Percentiles rank a stretch among this genome's conserved stretches.
These are phyloP conservation scores for Nannochloropsis gaditana DNA, from an alignment of 108 stramenopile species.

Conservation along the genomic window DNA sequence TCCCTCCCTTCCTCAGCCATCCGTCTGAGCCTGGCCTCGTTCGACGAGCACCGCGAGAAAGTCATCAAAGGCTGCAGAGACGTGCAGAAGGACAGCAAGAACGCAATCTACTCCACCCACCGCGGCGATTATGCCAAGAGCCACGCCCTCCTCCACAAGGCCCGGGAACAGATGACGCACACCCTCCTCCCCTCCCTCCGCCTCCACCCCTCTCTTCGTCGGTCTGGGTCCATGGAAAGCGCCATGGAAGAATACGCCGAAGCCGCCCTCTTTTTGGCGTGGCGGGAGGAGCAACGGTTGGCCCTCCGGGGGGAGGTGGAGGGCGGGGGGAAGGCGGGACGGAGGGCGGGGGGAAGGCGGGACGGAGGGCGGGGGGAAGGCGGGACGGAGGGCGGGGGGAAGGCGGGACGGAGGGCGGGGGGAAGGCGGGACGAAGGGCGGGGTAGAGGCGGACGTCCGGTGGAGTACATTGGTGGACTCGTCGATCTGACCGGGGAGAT, in stretches of 20 bases:
- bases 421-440: not conserved
- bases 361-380: too few relatives aligned
- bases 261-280: slow-evolving; percentile 75
- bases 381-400: not conserved
- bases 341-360: too few relatives aligned
- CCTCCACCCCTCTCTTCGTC: not conserved
- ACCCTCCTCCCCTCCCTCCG: not conserved
- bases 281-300: slow-evolving; percentile 64
- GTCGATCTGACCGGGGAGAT: slow-evolving; percentile 92
- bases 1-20: slow-evolving; percentile 47
- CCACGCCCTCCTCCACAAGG: not conserved
- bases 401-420: too few relatives aligned
- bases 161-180: not conserved
- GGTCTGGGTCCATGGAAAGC: not conserved
- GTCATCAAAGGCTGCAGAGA: slow-evolving; percentile 81
- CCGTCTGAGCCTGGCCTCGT: slow-evolving; percentile 64
- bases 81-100: slow-evolving; percentile 83
- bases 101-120: slow-evolving; percentile 80
- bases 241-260: slow-evolving; percentile 79
- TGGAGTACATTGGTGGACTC: slow-evolving; percentile 86
- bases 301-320: slow-evolving; percentile 31
- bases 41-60: slow-evolving; percentile 70
- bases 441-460: slow-evolving; percentile 43
- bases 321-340: not conserved
- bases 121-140: slow-evolving; percentile 58